Evolutionary conservation across 2,329 filamentous ascomycete species (phyloP).

Genomic region (Blastomyces gilchristii): DNA sequence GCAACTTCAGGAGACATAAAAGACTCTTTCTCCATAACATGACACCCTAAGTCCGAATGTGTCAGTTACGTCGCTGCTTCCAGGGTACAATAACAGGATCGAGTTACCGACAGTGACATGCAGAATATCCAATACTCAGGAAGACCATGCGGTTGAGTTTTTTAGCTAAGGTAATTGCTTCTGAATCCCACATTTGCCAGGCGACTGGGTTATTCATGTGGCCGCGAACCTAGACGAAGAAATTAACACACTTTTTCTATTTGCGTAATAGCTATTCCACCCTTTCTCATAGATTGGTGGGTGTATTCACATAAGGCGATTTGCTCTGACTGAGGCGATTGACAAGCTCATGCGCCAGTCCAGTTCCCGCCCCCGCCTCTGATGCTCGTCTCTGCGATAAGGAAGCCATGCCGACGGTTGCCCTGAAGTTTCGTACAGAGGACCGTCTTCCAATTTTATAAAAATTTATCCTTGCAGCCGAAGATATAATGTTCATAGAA

Average conservation of each 20-base stretch:
- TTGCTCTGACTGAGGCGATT: slow-evolving; percentile 53
- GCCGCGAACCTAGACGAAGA: slow-evolving; percentile 48
- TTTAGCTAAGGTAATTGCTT: slow-evolving; percentile 65
- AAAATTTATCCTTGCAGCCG: background rate
- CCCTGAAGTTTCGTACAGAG: background rate
- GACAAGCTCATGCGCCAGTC: slow-evolving; percentile 29
- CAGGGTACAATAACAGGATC: background rate
- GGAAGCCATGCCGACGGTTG: slow-evolving; percentile 20
- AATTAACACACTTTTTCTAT: background rate
- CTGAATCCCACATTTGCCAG: slow-evolving; percentile 81
- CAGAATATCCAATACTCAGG: slow-evolving; percentile 86
- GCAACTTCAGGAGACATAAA: slow-evolving; percentile 79
- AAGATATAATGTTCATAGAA: background rate
- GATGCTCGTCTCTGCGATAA: slow-evolving; percentile 21
- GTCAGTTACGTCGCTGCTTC: slow-evolving; percentile 14
- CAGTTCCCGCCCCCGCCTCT: slow-evolving; percentile 20
- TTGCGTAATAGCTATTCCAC: slow-evolving; percentile 7
- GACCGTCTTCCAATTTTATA: background rate
- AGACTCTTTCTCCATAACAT: slow-evolving; percentile 86
- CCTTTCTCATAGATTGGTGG: background rate
- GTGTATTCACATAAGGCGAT: slow-evolving; percentile 51
- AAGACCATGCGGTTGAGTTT: slow-evolving; percentile 82
- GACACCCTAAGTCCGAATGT: slow-evolving; percentile 51
- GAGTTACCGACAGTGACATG: slow-evolving; percentile 69
- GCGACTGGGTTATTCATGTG: slow-evolving; percentile 74